Evolutionary conservation across 2,329 filamentous ascomycete genomes (phyloP).

Genomic region (Aspergillus hiratsukae): DNA sequence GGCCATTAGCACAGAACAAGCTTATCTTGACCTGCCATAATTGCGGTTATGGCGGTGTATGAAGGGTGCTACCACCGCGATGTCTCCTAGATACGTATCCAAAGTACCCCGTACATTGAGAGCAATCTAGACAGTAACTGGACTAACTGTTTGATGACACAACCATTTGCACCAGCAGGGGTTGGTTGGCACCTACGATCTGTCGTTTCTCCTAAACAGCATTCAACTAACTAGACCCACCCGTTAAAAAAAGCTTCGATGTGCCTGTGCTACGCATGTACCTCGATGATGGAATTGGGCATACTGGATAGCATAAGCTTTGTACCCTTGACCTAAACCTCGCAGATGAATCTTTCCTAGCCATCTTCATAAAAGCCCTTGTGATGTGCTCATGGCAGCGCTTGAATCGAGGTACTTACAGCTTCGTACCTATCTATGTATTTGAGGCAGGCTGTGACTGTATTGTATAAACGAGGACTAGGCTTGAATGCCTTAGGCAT

Average conservation of each 20-base stretch:
- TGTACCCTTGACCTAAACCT: not conserved
- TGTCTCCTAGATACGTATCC: not conserved
- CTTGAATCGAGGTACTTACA: not conserved
- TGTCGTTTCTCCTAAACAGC: too few species aligned
- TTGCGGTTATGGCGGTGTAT: too few species aligned
- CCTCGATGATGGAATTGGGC: not conserved
- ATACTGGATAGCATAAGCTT: not conserved
- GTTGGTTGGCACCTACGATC: too few species aligned
- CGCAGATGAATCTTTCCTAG: not conserved
- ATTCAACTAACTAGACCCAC: not conserved
- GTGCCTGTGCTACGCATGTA: not conserved
- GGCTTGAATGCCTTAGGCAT: not conserved
- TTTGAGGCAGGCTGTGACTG: not conserved
- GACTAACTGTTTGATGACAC: too few species aligned
- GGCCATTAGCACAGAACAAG: not conserved
- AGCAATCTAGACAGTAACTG: not conserved
- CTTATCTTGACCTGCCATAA: not conserved
- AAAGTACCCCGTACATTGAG: not conserved
- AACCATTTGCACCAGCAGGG: too few species aligned
- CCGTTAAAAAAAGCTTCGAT: not conserved
- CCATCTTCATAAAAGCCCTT: not conserved
- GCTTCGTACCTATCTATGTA: not conserved
- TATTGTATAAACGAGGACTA: not conserved
- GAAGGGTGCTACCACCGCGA: not conserved
- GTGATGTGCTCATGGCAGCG: not conserved